Evolutionary conservation across 108 stramenopile genomes (phyloP).

Genomic region (Cyclostephanos invisitatus): DNA sequence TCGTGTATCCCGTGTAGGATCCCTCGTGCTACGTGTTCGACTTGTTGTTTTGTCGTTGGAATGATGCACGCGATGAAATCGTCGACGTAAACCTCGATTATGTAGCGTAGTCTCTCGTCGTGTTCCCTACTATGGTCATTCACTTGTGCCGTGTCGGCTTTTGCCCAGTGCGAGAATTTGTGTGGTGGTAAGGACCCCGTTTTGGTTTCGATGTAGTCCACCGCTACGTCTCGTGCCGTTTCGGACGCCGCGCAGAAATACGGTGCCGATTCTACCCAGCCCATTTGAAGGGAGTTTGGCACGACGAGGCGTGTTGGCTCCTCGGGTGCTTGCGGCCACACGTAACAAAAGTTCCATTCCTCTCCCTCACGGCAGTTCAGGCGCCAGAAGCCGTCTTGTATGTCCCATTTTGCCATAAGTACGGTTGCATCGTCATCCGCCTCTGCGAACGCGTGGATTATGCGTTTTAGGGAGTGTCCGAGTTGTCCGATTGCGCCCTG

Average conservation of each 20-base stretch:
- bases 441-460: constrained; percentile 19
- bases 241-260: constrained; percentile 4
- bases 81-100: constrained; percentile 35
- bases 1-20: constrained; percentile 17
- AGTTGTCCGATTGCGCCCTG: constrained; percentile 16
- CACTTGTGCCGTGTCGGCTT: not conserved
- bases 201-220: constrained; percentile 10
- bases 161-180: constrained; percentile 5
- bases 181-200: constrained; percentile 8
- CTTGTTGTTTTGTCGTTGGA: not conserved
- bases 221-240: constrained; percentile 46
- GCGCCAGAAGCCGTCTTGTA: constrained; percentile 24
- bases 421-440: not conserved
- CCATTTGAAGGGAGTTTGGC: constrained; percentile 7
- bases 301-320: constrained; percentile 28
- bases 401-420: constrained; percentile 2
- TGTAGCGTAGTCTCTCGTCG: not conserved
- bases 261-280: too few relatives aligned
- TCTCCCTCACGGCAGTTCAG: constrained; percentile 19
- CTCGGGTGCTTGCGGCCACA: constrained; percentile 13
- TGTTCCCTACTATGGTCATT: not conserved
- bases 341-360: constrained; percentile 37
- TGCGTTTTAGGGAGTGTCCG: constrained; percentile 16
- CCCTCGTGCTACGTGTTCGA: not conserved
- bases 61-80: constrained; percentile 23